A percentile compares a stretch with the other conserved stretches of the same genome.
These are phyloP conservation scores for Nasturtium officinale DNA, from an alignment of 345 rosid species.

Conservation along the genomic window DNA sequence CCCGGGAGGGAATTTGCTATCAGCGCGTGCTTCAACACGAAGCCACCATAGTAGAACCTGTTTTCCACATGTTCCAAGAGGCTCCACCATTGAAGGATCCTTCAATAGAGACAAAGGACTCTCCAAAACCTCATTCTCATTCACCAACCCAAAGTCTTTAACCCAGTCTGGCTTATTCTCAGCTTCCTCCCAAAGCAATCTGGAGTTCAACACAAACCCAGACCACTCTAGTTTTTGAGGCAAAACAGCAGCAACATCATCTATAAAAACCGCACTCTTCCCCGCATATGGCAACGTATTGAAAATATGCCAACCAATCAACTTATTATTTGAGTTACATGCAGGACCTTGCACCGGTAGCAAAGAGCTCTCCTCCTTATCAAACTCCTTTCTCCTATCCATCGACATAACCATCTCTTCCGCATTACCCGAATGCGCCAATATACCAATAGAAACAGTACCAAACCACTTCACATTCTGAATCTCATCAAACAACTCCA, in stretches of 20 bases:
- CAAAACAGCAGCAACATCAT: slow-evolving; percentile 80
- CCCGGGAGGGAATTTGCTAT: slow-evolving; percentile 98
- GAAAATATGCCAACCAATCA: slow-evolving; percentile 90
- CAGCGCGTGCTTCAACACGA: slow-evolving; percentile 99
- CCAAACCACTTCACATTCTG: slow-evolving; percentile 94
- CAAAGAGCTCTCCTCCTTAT: slow-evolving; percentile 35
- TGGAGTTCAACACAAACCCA: slow-evolving; percentile 90
- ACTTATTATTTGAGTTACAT: slow-evolving; percentile 67
- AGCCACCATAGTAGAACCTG: slow-evolving; percentile 98
- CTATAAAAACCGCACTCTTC: slow-evolving; percentile 67
- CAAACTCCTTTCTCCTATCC: slow-evolving; percentile 44
- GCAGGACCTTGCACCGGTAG: slow-evolving; percentile 97
- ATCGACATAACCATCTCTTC: slow-evolving; percentile 50
- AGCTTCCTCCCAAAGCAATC: slow-evolving; percentile 82
- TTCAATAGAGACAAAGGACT: slow-evolving; percentile 78
- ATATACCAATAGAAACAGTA: slow-evolving; percentile 82
- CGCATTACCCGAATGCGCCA: slow-evolving; percentile 56
- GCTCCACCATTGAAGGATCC: slow-evolving; percentile 77
- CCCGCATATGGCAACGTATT: slow-evolving; percentile 63
- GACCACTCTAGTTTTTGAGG: slow-evolving; percentile 94
- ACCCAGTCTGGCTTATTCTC: slow-evolving; percentile 79
- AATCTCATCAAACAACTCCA: slow-evolving; percentile 93
- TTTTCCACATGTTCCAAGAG: slow-evolving; percentile 93
- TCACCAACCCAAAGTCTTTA: slow-evolving; percentile 57
- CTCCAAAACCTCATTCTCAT: slow-evolving; percentile 54